These are phyloP conservation scores for Termitomyces sp. DNA, from an alignment of 768 basidiomycete species.

Conservation along the genomic window DNA sequence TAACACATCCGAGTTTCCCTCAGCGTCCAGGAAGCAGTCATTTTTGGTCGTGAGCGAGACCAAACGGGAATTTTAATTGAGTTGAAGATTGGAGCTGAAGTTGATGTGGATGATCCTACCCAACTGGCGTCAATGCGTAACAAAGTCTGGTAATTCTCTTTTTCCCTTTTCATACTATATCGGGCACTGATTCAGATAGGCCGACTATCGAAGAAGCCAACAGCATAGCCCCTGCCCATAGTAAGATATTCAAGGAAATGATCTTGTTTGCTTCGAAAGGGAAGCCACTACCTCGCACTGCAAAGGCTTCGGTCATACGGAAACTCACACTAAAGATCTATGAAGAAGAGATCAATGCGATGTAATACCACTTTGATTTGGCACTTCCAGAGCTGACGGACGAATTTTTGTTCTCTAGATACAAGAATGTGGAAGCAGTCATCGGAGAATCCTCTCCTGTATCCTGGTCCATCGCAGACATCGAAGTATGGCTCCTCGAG, in stretches of 20 bases:
- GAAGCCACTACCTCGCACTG: constrained; percentile 5
- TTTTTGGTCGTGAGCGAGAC: constrained; percentile 17
- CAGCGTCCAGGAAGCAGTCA: neutral
- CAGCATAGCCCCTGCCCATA: constrained; percentile 32
- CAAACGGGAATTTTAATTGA: constrained; percentile 30
- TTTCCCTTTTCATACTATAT: neutral
- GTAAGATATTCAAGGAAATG: constrained; percentile 41
- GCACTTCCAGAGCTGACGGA: too few relatives aligned
- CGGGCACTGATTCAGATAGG: neutral
- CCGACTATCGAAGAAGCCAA: constrained; percentile 34
- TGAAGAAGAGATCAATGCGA: neutral
- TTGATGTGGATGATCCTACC: constrained; percentile 25
- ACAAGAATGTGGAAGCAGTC: neutral
- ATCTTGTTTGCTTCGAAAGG: neutral
- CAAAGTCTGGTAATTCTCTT: neutral
- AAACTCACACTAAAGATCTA: neutral
- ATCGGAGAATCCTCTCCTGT: neutral
- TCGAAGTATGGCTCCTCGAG: neutral
- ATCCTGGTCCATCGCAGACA: neutral
- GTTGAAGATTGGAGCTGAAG: constrained; percentile 16
- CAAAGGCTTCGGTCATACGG: constrained; percentile 3
- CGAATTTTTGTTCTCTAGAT: neutral
- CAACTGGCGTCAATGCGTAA: neutral
- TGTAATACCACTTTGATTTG: neutral
- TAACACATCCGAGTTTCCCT: neutral